phyloP scores from a whole-genome alignment of 2,329 filamentous ascomycete genomes.

The Calonectria honghensis region DNA sequence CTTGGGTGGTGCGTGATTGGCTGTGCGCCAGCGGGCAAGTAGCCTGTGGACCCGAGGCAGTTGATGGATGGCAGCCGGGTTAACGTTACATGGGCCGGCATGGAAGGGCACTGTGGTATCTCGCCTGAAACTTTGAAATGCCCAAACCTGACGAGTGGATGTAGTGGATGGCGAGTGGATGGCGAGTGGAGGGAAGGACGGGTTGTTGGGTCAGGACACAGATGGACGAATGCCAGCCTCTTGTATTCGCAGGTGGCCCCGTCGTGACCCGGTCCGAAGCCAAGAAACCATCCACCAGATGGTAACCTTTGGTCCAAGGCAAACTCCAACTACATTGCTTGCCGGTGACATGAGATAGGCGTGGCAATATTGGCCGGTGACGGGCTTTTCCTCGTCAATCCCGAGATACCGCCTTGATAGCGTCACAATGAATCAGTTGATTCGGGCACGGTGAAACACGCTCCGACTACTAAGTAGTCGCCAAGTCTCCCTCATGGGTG shows the following conservation, averaged over 20 bases:
- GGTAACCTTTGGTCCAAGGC: constrained; percentile 20
- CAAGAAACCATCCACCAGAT: constrained; percentile 21
- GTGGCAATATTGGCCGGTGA: constrained; percentile 45
- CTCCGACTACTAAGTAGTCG: constrained; percentile 34
- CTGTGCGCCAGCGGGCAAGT: constrained; percentile 18
- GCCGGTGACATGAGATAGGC: constrained; percentile 36
- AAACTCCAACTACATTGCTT: constrained; percentile 44
- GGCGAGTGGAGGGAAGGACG: constrained; percentile 15
- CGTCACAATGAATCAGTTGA: constrained; percentile 45
- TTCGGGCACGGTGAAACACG: constrained; percentile 28
- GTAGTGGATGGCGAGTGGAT: background rate
- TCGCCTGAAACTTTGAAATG: constrained; percentile 25
- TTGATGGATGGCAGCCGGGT: constrained; percentile 48
- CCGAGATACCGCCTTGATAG: constrained; percentile 47
- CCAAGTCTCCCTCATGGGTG: constrained; percentile 15
- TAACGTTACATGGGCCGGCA: constrained; percentile 55
- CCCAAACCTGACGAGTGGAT: constrained; percentile 14
- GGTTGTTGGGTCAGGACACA: constrained; percentile 33
- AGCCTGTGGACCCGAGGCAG: constrained; percentile 35
- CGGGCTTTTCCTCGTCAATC: constrained; percentile 43
- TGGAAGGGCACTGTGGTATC: constrained; percentile 31
- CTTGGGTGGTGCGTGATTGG: constrained; percentile 48
- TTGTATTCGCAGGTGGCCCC: constrained; percentile 40
- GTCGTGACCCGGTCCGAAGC: constrained; percentile 12
- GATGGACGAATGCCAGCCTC: constrained; percentile 41